Evolutionary conservation across 176 grass and related monocot species (phyloP), one percentile per base, ranked within the genome.

Genomic region (Rhipidocladum racemiflorum): DNA sequence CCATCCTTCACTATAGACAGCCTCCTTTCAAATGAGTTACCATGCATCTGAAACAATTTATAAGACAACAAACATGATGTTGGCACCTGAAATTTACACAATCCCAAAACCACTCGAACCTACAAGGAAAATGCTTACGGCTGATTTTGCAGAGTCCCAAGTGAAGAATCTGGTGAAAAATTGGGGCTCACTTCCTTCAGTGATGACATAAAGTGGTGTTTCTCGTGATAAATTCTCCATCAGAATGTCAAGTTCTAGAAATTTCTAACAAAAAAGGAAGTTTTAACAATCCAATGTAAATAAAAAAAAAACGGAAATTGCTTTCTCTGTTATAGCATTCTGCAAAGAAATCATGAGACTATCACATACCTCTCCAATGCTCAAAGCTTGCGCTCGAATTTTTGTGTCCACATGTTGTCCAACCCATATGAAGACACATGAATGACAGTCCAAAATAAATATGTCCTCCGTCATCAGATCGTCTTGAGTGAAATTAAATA

Each of bases 381-480:
- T 99, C 84, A 95, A 93, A 89, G 92, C 92, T 83, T 95, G 92
- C 11, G 76, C 84, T 61, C 85, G 77, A 61, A 80, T 65, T 88
- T 99, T 94, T 66, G 87, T 76, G 76, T 99, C 92, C 79, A 93
- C 85, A n/a, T 73, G 89, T 70, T 88, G 92, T 43, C 96, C 96
- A 84, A 91, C 87, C 96, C 96, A 99, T 87, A 95, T 65, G 38
- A 87, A 95, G 21, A 91, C 81, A 72, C 88, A 90, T 11, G 96
- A 91, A 78, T 93, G 91, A 68, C 91, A 92, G 77, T 99, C 92
- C 83, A 99, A 83, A 90, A 95, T 80, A 91, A 91, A 99, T 81
- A 93, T 46, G 77, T 99, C 96, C 82, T 99, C 96, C 7, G 96
- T 93, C 96, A 95, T 99, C 84, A 99, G 53, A 90, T 99, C 96